Conservation (phyloP, 2,329 filamentous ascomycete genomes). For the Mollisiaceae sp. region DNA sequence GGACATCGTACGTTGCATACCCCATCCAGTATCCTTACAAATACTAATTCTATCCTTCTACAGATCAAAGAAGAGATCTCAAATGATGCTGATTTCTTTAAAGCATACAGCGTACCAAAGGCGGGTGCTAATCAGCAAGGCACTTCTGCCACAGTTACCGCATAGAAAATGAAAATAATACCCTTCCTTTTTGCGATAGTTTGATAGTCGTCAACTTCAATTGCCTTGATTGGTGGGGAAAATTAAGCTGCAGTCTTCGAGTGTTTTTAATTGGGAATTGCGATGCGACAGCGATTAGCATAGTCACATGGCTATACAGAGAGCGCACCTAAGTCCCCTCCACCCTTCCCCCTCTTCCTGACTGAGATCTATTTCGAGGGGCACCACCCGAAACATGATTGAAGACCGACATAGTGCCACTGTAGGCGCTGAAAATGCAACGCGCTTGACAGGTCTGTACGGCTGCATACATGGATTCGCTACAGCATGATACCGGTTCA, state of each 20-base stretch:
- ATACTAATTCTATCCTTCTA: slow-evolving; percentile 20
- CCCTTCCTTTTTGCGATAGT: background rate
- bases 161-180: slow-evolving; percentile 13
- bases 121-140: background rate
- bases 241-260: background rate
- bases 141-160: slow-evolving; percentile 10
- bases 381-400: no score
- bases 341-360: no score
- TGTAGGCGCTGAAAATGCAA: background rate
- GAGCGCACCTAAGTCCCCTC: no score
- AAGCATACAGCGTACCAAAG: slow-evolving; percentile 64
- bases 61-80: slow-evolving; percentile 94
- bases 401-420: background rate
- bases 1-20: slow-evolving; percentile 78
- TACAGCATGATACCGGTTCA: background rate
- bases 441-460: background rate
- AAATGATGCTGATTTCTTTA: slow-evolving; percentile 82
- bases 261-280: background rate
- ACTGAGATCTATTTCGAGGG: no score
- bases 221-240: background rate
- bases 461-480: slow-evolving; percentile 4
- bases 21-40: background rate
- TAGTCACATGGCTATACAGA: no score
- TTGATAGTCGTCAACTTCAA: background rate
- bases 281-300: background rate